Percentiles rank a stretch among this genome's conserved stretches.
These are phyloP conservation scores for Spinellus fusiger DNA, from an alignment of 192 early-diverging fungal species.

Conservation along the genomic window DNA sequence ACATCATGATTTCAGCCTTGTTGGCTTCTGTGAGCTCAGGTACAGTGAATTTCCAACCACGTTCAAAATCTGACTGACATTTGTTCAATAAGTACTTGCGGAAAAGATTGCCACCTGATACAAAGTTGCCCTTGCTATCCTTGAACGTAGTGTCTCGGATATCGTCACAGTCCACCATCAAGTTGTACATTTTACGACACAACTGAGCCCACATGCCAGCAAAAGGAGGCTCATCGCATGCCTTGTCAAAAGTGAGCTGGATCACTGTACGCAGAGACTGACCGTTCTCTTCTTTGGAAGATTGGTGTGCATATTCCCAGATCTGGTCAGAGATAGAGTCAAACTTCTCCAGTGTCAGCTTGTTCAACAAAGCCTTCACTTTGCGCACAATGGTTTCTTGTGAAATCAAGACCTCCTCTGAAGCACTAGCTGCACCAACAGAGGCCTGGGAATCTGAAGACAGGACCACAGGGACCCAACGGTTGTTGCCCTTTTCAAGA, in stretches of 20 bases:
- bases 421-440: slow-evolving; percentile 32
- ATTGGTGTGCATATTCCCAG: slow-evolving; percentile 67
- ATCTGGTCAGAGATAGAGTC: slow-evolving; percentile 81
- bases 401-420: slow-evolving; percentile 26
- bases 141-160: slow-evolving; percentile 57
- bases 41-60: slow-evolving; percentile 79
- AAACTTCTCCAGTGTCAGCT: slow-evolving; percentile 95
- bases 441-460: slow-evolving; percentile 8
- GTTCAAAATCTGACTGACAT: slow-evolving; percentile 95
- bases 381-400: slow-evolving; percentile 67
- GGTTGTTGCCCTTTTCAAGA: slow-evolving; percentile 74
- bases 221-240: slow-evolving; percentile 91
- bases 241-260: slow-evolving; percentile 88
- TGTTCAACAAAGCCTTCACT: slow-evolving; percentile 90
- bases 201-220: slow-evolving; percentile 84
- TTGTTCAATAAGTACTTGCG: slow-evolving; percentile 87
- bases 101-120: slow-evolving; percentile 66
- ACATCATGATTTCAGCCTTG: slow-evolving; percentile 54
- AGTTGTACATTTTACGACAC: slow-evolving; percentile 74
- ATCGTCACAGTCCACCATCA: slow-evolving; percentile 37
- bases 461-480: slow-evolving; percentile 60
- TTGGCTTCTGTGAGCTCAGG: slow-evolving; percentile 57
- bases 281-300: slow-evolving; percentile 58
- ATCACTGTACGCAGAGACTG: slow-evolving; percentile 77
- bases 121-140: slow-evolving; percentile 42